Conservation (phyloP, 371 early-diverging fungal genomes). For the Chytridium lagenaria region DNA sequence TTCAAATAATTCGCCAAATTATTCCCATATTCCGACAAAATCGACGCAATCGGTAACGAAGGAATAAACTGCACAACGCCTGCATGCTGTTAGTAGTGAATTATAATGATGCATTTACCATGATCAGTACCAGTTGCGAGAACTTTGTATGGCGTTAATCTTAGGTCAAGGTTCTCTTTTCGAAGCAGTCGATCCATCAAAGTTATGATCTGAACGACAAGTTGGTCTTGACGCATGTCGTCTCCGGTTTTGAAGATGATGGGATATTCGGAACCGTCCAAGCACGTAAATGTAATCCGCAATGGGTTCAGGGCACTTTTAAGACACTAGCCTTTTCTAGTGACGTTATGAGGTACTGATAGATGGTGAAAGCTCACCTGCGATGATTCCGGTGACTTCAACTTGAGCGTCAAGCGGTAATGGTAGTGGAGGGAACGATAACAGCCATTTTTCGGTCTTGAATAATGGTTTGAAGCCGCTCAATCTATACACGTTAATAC, state of each 20-base stretch:
- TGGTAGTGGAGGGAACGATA: slow-evolving; percentile 77
- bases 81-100: slow-evolving; percentile 22
- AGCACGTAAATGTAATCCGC: slow-evolving; percentile 77
- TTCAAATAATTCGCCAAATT: slow-evolving; percentile 81
- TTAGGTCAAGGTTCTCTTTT: slow-evolving; percentile 93
- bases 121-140: slow-evolving; percentile 92
- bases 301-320: slow-evolving; percentile 90
- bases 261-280: slow-evolving; percentile 73
- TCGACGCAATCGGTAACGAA: slow-evolving; percentile 83
- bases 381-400: slow-evolving; percentile 81
- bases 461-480: slow-evolving; percentile 73
- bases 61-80: slow-evolving; percentile 90
- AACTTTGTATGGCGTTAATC: slow-evolving; percentile 91
- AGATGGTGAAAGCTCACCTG: slow-evolving; percentile 57
- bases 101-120: slow-evolving; percentile 46
- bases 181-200: slow-evolving; percentile 93
- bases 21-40: slow-evolving; percentile 85
- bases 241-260: slow-evolving; percentile 96
- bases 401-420: slow-evolving; percentile 88
- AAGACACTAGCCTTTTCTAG: slow-evolving; percentile 81
- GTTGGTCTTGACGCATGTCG: slow-evolving; percentile 96
- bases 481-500: slow-evolving; percentile 61
- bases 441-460: slow-evolving; percentile 80
- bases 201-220: slow-evolving; percentile 94
- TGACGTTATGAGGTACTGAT: slow-evolving; percentile 1